A percentile compares a stretch with the other conserved stretches of the same genome.
phyloP scores from a whole-genome alignment of 1,284 basidiomycete species.

The Anthracocystis panici-leucophaei region DNA sequence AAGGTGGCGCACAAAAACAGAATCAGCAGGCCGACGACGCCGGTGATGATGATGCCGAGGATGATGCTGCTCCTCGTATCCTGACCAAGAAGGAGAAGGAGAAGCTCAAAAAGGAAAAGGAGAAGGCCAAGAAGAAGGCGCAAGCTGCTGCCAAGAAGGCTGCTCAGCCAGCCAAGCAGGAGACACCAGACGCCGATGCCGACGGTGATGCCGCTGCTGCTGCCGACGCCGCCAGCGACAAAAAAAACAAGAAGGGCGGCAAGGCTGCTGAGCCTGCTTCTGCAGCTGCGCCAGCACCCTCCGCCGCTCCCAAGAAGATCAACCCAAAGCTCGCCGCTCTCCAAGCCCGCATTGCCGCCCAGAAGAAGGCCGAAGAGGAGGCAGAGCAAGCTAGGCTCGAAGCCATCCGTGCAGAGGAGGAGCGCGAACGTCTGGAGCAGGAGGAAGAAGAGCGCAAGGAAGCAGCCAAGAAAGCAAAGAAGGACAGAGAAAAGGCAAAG shows the following conservation, averaged over 20 bases:
- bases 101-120: constrained; percentile 68
- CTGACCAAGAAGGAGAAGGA: constrained; percentile 69
- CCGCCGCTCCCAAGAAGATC: constrained; percentile 59
- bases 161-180: constrained; percentile 38
- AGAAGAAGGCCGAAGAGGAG: constrained; percentile 68
- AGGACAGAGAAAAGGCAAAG: constrained; percentile 68
- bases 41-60: constrained; percentile 23
- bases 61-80: constrained; percentile 53
- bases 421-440: constrained; percentile 66
- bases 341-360: constrained; percentile 67
- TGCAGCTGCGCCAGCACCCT: constrained; percentile 41
- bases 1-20: constrained; percentile 39
- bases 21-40: constrained; percentile 24
- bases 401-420: constrained; percentile 61
- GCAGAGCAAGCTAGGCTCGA: constrained; percentile 60
- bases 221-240: constrained; percentile 36
- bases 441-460: constrained; percentile 68
- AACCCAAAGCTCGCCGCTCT: constrained; percentile 65
- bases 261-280: constrained; percentile 51
- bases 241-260: constrained; percentile 67
- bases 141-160: constrained; percentile 65
- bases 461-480: constrained; percentile 63
- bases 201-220: constrained; percentile 21
- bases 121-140: constrained; percentile 67
- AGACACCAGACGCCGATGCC: constrained; percentile 33